phyloP scores from a whole-genome alignment of 2,329 filamentous ascomycete genomes.

The Diplodia scrobiculata region DNA sequence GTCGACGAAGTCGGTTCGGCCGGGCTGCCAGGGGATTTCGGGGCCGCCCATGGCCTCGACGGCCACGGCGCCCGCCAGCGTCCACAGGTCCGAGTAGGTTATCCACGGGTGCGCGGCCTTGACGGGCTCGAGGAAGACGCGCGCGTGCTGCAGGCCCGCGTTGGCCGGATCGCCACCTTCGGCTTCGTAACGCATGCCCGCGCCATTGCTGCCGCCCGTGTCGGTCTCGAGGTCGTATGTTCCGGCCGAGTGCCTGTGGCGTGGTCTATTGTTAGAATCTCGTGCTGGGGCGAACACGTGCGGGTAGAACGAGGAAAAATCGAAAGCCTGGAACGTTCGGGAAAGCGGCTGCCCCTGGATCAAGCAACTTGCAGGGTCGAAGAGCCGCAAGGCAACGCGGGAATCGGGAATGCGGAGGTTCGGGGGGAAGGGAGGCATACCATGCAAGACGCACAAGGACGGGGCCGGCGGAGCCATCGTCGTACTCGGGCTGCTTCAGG shows the following conservation, averaged over 20 bases:
- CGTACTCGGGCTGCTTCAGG: constrained; percentile 63
- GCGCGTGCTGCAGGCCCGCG: constrained; percentile 64
- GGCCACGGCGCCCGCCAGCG: constrained; percentile 61
- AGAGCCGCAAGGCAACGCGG: constrained; percentile 9
- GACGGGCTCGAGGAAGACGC: constrained; percentile 64
- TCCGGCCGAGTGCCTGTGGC: constrained; percentile 61
- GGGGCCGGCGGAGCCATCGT: constrained; percentile 65
- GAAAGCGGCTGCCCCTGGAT: constrained; percentile 11
- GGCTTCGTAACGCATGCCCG: constrained; percentile 66
- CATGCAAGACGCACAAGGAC: constrained; percentile 66
- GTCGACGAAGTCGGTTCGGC: constrained; percentile 64
- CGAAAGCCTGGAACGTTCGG: neutral
- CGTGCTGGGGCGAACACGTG: neutral
- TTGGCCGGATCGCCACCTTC: constrained; percentile 67
- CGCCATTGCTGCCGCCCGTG: constrained; percentile 66
- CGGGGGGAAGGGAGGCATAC: constrained; percentile 44
- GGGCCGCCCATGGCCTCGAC: constrained; percentile 64
- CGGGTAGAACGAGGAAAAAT: neutral
- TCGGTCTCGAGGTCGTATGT: constrained; percentile 62
- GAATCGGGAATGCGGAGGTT: neutral
- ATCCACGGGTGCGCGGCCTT: constrained; percentile 64
- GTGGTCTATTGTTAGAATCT: neutral
- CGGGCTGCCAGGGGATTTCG: constrained; percentile 58
- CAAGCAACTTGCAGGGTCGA: constrained; percentile 2
- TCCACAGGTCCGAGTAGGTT: constrained; percentile 68